These are phyloP conservation scores for Mortierella sp. DNA, from an alignment of 371 early-diverging fungal genomes.

Conservation along the genomic window DNA sequence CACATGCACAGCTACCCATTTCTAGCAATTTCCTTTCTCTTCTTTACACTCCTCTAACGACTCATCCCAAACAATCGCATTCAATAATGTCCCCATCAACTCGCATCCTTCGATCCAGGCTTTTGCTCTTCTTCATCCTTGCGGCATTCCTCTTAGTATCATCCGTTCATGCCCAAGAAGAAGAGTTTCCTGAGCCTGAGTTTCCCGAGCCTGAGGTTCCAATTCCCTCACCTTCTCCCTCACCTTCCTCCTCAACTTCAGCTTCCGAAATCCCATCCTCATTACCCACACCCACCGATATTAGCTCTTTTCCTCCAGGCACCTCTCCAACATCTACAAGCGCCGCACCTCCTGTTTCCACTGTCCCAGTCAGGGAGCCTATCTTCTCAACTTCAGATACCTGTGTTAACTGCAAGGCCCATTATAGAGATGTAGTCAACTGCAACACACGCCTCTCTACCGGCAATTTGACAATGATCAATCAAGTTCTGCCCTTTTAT, in stretches of 20 bases:
- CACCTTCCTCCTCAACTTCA: not conserved
- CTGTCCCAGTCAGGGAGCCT: conserved; percentile 12
- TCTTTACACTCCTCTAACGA: not conserved
- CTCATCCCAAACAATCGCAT: not conserved
- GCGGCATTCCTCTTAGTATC: not conserved
- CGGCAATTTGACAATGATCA: conserved; percentile 36
- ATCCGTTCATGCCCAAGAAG: conserved; percentile 3
- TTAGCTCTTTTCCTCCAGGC: not conserved
- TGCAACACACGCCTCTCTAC: conserved; percentile 19
- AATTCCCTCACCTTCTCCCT: not conserved
- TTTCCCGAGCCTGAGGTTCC: too few relatives aligned
- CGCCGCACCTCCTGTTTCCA: conserved; percentile 4
- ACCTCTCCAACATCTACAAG: conserved; percentile 2
- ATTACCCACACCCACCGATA: not conserved
- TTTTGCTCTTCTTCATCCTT: conserved; percentile 10
- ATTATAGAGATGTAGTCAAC: conserved; percentile 7
- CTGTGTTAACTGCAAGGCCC: conserved; percentile 21
- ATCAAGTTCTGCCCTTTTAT: conserved; percentile 38
- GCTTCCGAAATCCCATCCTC: not conserved
- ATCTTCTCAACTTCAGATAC: conserved; percentile 31
- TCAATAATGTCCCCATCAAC: conserved; percentile 8
- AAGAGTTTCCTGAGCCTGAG: too few relatives aligned
- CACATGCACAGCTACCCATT: too few relatives aligned
- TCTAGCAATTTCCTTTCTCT: not conserved
- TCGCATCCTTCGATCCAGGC: not conserved